phyloP scores from a whole-genome alignment of 2,329 filamentous ascomycete genomes.

The Magnaporthiopsis rhizophila region DNA sequence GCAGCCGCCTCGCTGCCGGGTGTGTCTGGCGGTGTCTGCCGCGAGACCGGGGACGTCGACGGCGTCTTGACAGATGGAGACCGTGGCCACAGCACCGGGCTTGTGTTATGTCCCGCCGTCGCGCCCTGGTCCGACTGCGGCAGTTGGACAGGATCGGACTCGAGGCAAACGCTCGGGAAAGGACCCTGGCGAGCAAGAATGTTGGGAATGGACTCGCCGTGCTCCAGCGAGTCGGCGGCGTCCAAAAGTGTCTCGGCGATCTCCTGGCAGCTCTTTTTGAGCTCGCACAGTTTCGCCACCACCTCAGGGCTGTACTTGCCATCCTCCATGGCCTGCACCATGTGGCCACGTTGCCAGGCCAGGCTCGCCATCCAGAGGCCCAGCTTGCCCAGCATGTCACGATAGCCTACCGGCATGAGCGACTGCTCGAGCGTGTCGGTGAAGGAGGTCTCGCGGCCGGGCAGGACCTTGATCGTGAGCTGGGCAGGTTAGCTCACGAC shows the following conservation, averaged over 20 bases:
- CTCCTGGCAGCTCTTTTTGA: neutral
- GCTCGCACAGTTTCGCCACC: neutral
- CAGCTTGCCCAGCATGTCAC: neutral
- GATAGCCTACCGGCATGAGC: neutral
- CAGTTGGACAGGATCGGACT: neutral
- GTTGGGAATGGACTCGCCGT: neutral
- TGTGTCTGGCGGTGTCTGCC: neutral
- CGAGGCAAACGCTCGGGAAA: neutral
- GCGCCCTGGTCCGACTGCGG: neutral
- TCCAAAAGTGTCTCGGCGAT: neutral
- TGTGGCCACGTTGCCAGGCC: neutral
- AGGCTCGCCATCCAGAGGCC: neutral
- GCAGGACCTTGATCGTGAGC: conserved; percentile 4
- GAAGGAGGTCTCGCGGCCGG: neutral
- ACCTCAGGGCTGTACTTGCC: neutral
- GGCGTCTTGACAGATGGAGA: neutral
- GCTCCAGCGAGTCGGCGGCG: neutral
- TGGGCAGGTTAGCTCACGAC: neutral
- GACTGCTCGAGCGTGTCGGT: neutral
- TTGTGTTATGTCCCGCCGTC: neutral
- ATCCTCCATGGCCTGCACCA: neutral
- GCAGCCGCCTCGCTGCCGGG: neutral
- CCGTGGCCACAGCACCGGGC: neutral
- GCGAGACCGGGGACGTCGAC: neutral
- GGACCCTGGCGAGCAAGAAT: neutral